phyloP scores from a whole-genome alignment of 371 early-diverging fungal genomes.

The Phascolomyces articulosus region DNA sequence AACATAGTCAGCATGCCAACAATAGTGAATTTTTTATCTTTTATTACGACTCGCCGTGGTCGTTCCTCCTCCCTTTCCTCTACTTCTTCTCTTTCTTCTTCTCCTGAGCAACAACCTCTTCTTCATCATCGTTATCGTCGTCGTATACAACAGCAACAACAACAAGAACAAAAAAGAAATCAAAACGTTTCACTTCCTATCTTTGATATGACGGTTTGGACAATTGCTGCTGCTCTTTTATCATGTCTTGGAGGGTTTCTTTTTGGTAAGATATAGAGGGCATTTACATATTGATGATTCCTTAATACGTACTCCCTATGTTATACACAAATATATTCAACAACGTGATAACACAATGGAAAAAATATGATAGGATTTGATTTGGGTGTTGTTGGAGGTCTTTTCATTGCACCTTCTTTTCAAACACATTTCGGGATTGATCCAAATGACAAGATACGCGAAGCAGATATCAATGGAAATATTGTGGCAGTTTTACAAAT shows the following conservation, averaged over 20 bases:
- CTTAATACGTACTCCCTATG: not conserved
- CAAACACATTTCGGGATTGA: slow-evolving; percentile 38
- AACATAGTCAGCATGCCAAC: not conserved
- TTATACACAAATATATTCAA: no score
- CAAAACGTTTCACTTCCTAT: not conserved
- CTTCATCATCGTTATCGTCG: not conserved
- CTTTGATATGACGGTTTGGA: slow-evolving; percentile 27
- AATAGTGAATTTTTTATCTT: not conserved
- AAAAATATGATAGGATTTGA: slow-evolving; percentile 31
- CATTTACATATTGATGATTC: not conserved
- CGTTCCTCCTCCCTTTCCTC: no score
- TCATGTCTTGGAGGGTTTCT: slow-evolving; percentile 34
- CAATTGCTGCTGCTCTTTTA: slow-evolving; percentile 21
- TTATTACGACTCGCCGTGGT: not conserved
- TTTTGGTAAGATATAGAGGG: slow-evolving; percentile 20
- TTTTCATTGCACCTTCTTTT: slow-evolving; percentile 36
- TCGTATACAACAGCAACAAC: not conserved
- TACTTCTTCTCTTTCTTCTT: not conserved
- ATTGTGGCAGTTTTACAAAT: slow-evolving; percentile 37
- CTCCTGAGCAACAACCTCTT: not conserved
- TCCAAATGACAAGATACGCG: slow-evolving; percentile 28
- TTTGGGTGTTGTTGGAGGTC: slow-evolving; percentile 35
- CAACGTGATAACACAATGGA: not conserved
- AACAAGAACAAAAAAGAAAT: not conserved
- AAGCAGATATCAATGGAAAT: slow-evolving; percentile 37